These are phyloP conservation scores for Neobulgaria alba DNA, from an alignment of 2,329 filamentous ascomycete genomes.

Conservation along the genomic window DNA sequence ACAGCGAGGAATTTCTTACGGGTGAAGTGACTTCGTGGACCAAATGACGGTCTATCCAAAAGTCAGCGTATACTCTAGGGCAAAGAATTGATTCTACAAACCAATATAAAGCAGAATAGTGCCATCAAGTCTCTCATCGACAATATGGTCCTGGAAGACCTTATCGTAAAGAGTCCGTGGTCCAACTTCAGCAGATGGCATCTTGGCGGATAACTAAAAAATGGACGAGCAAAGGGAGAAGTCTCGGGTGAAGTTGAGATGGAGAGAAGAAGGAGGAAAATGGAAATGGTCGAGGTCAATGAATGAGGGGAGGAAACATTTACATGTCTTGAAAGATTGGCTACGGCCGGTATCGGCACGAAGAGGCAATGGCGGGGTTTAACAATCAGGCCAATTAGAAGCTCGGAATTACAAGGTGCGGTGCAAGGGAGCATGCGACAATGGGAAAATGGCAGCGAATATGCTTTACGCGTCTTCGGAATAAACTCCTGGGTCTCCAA, in stretches of 20 bases:
- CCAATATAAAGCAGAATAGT: constrained; percentile 90
- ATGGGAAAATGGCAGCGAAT: no score
- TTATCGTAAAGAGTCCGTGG: constrained; percentile 94
- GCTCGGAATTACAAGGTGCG: neutral
- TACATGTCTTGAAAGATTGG: neutral
- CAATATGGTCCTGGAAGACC: constrained; percentile 88
- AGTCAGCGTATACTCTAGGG: neutral
- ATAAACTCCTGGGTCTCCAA: no score
- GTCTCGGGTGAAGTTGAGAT: neutral
- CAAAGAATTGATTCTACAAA: constrained; percentile 34
- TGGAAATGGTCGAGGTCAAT: neutral
- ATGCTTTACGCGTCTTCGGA: no score
- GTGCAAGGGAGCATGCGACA: no score
- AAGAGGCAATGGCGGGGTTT: neutral
- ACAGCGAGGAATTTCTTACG: constrained; percentile 40
- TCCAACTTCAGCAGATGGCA: constrained; percentile 65
- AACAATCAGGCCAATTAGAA: neutral
- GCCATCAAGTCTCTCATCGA: constrained; percentile 91
- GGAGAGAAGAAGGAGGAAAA: neutral
- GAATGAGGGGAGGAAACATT: neutral
- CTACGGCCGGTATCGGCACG: neutral
- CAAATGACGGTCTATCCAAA: constrained; percentile 69
- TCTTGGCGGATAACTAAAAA: constrained; percentile 29
- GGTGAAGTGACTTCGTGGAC: constrained; percentile 98
- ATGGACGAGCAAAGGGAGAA: constrained; percentile 1